phyloP scores from a whole-genome alignment of 2,329 filamentous ascomycete species.

The Penicillium thymicola region DNA sequence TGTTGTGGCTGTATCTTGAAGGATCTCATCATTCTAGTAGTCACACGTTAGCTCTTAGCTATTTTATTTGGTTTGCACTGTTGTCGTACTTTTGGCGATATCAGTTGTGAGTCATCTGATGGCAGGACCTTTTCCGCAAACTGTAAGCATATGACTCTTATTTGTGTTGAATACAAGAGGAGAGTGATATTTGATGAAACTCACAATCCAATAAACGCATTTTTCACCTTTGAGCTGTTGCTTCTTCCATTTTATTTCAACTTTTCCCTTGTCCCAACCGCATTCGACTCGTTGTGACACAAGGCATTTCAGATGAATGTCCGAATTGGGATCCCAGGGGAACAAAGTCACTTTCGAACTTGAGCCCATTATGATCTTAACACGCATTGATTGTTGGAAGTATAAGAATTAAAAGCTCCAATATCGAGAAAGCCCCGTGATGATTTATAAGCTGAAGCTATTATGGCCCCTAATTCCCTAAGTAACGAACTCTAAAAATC shows the following conservation, averaged over 20 bases:
- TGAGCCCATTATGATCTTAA: conserved; percentile 3
- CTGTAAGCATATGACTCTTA: background rate
- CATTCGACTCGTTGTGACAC: conserved; percentile 19
- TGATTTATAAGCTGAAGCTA: background rate
- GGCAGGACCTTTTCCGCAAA: background rate
- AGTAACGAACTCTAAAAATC: background rate
- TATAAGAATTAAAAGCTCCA: background rate
- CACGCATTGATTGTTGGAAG: background rate
- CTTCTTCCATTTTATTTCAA: conserved; percentile 15
- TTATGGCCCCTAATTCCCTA: background rate
- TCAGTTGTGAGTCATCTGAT: conserved; percentile 7
- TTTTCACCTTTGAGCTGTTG: conserved; percentile 17
- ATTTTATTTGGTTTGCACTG: background rate
- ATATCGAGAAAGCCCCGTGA: background rate
- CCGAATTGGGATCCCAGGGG: conserved; percentile 20
- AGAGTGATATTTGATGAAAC: background rate
- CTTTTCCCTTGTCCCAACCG: conserved; percentile 18
- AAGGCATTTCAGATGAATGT: conserved; percentile 11
- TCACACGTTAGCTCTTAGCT: background rate
- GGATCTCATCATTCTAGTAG: conserved; percentile 1
- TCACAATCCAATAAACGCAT: conserved; percentile 25
- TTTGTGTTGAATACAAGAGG: background rate
- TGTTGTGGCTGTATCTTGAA: conserved; percentile 17
- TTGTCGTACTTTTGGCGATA: background rate
- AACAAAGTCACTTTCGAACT: conserved; percentile 8